Base-by-base conservation (phyloP, 306 rosid species). In the Citrullus colocynthis region DNA sequence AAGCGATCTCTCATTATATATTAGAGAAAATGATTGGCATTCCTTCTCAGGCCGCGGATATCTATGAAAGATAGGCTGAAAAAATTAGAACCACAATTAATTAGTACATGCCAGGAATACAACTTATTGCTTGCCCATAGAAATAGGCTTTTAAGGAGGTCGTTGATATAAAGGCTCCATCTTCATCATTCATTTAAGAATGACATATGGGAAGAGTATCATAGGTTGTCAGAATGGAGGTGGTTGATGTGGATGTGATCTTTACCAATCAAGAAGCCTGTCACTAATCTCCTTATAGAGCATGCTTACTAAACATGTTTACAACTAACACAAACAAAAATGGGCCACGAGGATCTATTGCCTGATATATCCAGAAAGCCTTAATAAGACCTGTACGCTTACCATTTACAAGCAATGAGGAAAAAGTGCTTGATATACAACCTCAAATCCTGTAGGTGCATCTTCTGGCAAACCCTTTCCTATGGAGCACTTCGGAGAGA, bases 1-100 rank as follows among this genome's bases (percentile, higher is more conserved):
- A 81, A 96, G 86, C 34, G 99, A 96, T 87, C 98, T 85, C 66
- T 96, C 98, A 85, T 82, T 96, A 91, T 96, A 96, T 85, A 92
- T 89, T 55, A 96, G 91, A 79, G 99, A 96, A 91, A 96, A 96
- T 36, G 99, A 96, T 85, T 96, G 99, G 83, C 90, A 92, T 84
- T 91, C 99, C 93, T 96, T 96, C 87, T 96, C 99, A 15, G 98
- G 99, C 49, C 98, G 89, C 9, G 99, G 98, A 91, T 92, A 88
- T 87, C 99, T 91, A 85, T 96, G 98, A 87, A 96, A 96, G 84
- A 96, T 96, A 75, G 97, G 98, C 99, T 96, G 55, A 93, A 80
- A 87, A 82, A 86, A 74, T 30, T 17, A 66, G 82, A 42, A 42
- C 49, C 70, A 85, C 34, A 74, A 72, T 81, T 74, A 79, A 79